A percentile compares a stretch with the other conserved stretches of the same genome.
phyloP scores from a whole-genome alignment of 2,329 filamentous ascomycete species.

The Plectosphaerella cucumerina region DNA sequence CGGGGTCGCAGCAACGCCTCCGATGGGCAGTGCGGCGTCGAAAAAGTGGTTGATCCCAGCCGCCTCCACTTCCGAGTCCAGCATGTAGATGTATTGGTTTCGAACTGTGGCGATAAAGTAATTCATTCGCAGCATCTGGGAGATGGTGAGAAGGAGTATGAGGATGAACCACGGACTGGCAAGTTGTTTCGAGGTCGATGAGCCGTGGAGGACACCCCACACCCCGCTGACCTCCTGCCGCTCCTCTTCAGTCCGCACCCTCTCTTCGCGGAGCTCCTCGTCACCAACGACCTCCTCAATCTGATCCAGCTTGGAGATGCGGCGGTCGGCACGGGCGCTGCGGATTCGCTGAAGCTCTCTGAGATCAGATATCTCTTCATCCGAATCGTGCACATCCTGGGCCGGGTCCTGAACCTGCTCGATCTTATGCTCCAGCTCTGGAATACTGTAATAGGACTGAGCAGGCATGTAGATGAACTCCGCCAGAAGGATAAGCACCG shows the following conservation, averaged over 20 bases:
- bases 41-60: constrained; percentile 35
- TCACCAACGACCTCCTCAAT: constrained; percentile 61
- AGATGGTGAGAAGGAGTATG: constrained; percentile 59
- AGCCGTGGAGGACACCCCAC: constrained; percentile 68
- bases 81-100: constrained; percentile 64
- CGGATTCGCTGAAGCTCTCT: constrained; percentile 38
- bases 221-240: constrained; percentile 58
- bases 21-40: constrained; percentile 54
- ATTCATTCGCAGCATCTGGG: constrained; percentile 65
- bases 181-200: constrained; percentile 61
- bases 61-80: constrained; percentile 40
- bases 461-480: constrained; percentile 34
- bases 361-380: constrained; percentile 50
- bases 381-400: constrained; percentile 45
- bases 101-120: constrained; percentile 64
- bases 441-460: constrained; percentile 30
- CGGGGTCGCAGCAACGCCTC: constrained; percentile 64
- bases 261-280: constrained; percentile 45
- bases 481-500: constrained; percentile 27
- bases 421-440: constrained; percentile 33
- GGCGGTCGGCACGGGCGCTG: constrained; percentile 40
- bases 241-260: constrained; percentile 51
- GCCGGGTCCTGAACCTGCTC: constrained; percentile 28
- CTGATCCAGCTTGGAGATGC: constrained; percentile 54
- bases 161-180: constrained; percentile 66